Conservation (phyloP, 306 rosid genomes). For the Inga laurina region DNA sequence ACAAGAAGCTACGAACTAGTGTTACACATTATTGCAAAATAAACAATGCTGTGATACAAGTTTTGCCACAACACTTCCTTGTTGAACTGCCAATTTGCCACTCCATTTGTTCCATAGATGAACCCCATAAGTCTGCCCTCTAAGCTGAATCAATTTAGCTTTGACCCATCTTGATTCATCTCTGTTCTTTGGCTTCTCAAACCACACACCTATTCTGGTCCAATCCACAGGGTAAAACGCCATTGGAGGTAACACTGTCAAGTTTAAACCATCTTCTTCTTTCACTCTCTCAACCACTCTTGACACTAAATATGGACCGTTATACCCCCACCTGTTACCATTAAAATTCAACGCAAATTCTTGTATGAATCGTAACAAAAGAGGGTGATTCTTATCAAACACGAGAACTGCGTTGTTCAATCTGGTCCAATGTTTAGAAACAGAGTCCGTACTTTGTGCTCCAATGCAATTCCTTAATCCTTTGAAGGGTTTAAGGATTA, state of each 20-base stretch:
- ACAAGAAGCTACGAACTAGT: too few species aligned
- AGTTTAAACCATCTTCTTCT: constrained; percentile 36
- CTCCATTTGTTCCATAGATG: constrained; percentile 85
- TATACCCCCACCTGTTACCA: constrained; percentile 85
- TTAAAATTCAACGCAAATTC: constrained; percentile 73
- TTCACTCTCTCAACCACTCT: constrained; percentile 59
- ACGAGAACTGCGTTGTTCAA: constrained; percentile 78
- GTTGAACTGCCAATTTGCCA: constrained; percentile 53
- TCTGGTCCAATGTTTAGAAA: constrained; percentile 62
- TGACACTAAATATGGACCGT: constrained; percentile 87
- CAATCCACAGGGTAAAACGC: constrained; percentile 76
- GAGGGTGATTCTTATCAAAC: constrained; percentile 81
- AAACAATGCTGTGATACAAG: constrained; percentile 36
- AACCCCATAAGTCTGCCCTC: constrained; percentile 55
- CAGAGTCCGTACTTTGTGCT: constrained; percentile 62
- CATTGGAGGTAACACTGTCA: constrained; percentile 51
- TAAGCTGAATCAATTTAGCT: constrained; percentile 53
- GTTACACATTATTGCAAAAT: neutral
- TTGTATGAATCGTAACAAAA: constrained; percentile 60
- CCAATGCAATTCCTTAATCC: constrained; percentile 71
- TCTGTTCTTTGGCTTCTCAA: constrained; percentile 44
- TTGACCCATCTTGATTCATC: constrained; percentile 55
- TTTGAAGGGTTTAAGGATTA: constrained; percentile 52
- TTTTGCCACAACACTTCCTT: constrained; percentile 65
- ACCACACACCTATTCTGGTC: constrained; percentile 52